A percentile compares a stretch with the other conserved stretches of the same genome.
These are phyloP conservation scores for Corynascus novoguineensis DNA, from an alignment of 495 filamentous ascomycete species.

Conservation along the genomic window DNA sequence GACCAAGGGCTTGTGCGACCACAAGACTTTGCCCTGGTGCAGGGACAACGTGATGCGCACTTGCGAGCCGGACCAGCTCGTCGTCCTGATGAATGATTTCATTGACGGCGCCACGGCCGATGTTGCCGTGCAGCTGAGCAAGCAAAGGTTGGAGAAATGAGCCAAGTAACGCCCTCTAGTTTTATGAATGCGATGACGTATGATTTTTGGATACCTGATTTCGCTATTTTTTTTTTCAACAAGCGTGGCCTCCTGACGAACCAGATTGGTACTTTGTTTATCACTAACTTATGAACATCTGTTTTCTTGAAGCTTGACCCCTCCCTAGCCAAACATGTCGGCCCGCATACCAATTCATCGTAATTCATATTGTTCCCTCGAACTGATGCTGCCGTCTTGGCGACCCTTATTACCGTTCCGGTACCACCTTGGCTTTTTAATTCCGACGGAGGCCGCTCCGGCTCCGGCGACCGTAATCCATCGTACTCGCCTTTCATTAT, in stretches of 20 bases:
- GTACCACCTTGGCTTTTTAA: too few species aligned
- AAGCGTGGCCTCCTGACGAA: neutral
- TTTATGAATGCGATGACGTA: neutral
- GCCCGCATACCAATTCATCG: too few species aligned
- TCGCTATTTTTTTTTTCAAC: neutral
- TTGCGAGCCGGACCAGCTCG: conserved; percentile 35
- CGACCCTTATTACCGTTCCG: neutral
- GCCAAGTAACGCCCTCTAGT: neutral
- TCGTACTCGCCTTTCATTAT: too few species aligned
- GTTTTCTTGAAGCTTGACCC: too few species aligned
- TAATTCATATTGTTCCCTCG: too few species aligned
- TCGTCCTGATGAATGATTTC: conserved; percentile 53
- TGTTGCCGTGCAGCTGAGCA: conserved; percentile 41
- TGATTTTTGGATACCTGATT: neutral
- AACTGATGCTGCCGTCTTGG: too few species aligned
- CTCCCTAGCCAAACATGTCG: too few species aligned
- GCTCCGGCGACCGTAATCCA: neutral
- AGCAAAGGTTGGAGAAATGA: conserved; percentile 33
- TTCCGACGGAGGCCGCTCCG: neutral
- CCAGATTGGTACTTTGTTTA: too few species aligned
- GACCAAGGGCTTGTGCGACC: conserved; percentile 48
- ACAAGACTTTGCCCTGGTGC: conserved; percentile 48
- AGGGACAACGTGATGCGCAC: conserved; percentile 34
- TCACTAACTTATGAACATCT: too few species aligned
- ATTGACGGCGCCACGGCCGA: conserved; percentile 51